A percentile compares a stretch with the other conserved stretches of the same genome.
These are phyloP conservation scores for Pseudogymnoascus sp. DNA, from an alignment of 2,329 filamentous ascomycete genomes.

Conservation along the genomic window DNA sequence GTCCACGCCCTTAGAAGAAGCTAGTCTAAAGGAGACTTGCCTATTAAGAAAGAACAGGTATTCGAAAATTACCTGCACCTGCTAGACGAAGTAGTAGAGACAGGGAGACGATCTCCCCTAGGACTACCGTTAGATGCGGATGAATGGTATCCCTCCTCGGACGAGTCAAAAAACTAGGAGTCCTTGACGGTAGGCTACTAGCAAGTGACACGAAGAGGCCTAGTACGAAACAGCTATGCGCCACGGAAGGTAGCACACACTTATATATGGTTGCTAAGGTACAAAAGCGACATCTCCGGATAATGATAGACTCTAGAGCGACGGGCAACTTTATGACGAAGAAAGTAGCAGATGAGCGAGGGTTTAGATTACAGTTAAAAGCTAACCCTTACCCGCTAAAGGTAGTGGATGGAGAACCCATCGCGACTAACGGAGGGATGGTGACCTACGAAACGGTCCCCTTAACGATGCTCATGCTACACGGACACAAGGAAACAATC, in stretches of 20 bases:
- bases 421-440: neutral
- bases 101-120: too few species aligned
- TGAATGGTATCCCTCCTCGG: too few species aligned
- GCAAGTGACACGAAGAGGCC: neutral
- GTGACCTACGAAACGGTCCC: neutral
- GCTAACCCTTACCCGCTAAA: neutral
- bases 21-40: too few species aligned
- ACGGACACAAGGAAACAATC: neutral
- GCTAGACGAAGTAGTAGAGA: too few species aligned
- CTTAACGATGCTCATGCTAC: neutral
- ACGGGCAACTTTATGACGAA: neutral
- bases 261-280: neutral
- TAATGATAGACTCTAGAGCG: neutral
- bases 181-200: neutral
- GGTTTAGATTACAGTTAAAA: neutral
- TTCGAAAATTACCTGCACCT: too few species aligned
- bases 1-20: too few species aligned
- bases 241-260: neutral
- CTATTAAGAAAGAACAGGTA: too few species aligned
- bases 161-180: neutral
- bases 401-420: neutral
- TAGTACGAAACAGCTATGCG: neutral
- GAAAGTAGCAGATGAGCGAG: neutral
- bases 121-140: too few species aligned
- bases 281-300: neutral